Base-by-base conservation (phyloP, 768 basidiomycete species). In the Pulveroboletus ravenelii region DNA sequence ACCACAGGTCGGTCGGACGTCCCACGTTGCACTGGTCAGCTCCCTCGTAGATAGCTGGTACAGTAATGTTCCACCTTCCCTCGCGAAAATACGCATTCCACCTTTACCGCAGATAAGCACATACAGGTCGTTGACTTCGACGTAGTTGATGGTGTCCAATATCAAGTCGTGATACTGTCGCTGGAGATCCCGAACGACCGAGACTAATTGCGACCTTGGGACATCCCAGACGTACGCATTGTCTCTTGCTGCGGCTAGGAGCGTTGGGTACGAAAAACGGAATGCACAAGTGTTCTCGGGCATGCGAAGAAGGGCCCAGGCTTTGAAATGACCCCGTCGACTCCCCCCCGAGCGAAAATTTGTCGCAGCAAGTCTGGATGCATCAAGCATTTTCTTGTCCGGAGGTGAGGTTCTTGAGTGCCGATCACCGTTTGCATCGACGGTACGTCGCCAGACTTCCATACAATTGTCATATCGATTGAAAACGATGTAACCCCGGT, bases 401-500 rank as follows among this genome's bases (percentile, higher is more conserved):
- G 76, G 74, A 37, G 52, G 66, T 6, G 67, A 72, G 6, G 53
- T 53, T 13, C 58, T 58, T 12, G 61, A 58, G 13, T 51, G 44
- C 6, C 52, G 51, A 37, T 58, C 54, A 8, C 47, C 51, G 12
- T 66, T 57, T 25, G 74, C 67, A 34, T 72, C 69, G 4, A 69
- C 56, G 6, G 72, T 59, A 25, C 59, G 74, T 27, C 84, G 72
- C 89, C 89, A 92, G 13, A 89, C 79, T 62, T 92, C 89, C 55
- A 84, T 84, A 54, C 68, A 60, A 9, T 75, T 74, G 27, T 73
- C 75, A 18, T 62, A 40, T 29, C 84, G 78, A 58, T 89, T 84
- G 62, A 89, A 87, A 41, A 90, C 69, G 41, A 89, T 69, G 59
- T 78, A 89, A 9, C 89, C 89, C 27, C 76, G 68, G 13, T 72